Evolutionary conservation across 345 rosid species (phyloP).

Genomic region (thale cress (Arabidopsis thaliana)): DNA sequence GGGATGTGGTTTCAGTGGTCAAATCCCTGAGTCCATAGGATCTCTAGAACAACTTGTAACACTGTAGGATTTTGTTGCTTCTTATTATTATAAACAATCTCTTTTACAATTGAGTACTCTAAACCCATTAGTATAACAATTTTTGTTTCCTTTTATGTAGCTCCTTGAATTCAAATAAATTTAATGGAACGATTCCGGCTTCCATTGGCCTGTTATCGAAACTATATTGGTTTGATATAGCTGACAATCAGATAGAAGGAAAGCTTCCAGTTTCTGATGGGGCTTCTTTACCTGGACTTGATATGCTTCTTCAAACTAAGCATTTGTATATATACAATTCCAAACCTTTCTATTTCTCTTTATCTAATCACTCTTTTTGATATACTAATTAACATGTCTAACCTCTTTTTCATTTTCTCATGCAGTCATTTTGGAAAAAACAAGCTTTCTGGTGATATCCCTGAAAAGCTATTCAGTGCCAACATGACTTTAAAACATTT

Average conservation of each 20-base stretch:
- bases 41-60: background rate
- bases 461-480: background rate
- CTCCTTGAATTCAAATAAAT: background rate
- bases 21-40: conserved; percentile 13
- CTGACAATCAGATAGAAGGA: conserved; percentile 9
- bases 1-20: conserved; percentile 11
- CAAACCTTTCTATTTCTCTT: background rate
- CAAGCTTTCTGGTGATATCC: background rate
- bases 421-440: conserved; percentile 11
- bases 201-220: background rate
- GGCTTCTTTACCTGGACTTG: conserved; percentile 14
- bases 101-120: background rate
- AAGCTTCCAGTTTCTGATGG: background rate
- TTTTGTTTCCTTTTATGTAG: background rate
- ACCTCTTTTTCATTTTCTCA: background rate
- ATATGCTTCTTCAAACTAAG: background rate
- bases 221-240: background rate
- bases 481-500: background rate
- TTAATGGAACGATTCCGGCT: background rate
- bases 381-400: background rate
- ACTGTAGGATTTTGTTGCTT: conserved; percentile 1
- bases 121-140: background rate
- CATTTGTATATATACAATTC: conserved; percentile 3
- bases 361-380: background rate
- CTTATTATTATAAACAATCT: too few relatives aligned